A percentile compares a stretch with the other conserved stretches of the same genome.
phyloP scores from a whole-genome alignment of 1,284 basidiomycete genomes.

The Thecaphora thlaspeos region DNA sequence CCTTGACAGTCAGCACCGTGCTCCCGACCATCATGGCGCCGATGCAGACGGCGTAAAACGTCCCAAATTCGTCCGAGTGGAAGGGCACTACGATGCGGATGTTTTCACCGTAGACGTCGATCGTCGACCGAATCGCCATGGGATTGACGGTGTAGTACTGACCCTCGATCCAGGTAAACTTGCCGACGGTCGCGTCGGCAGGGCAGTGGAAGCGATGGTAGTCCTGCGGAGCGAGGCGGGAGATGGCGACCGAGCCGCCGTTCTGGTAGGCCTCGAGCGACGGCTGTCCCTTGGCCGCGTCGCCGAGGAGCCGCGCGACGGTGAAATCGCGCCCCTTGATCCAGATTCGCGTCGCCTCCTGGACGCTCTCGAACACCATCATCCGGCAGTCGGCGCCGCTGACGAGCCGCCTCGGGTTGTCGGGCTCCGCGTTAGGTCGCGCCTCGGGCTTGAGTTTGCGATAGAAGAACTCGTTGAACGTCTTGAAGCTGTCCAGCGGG shows the following conservation, averaged over 20 bases:
- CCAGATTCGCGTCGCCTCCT: constrained; percentile 84
- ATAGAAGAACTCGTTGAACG: constrained; percentile 87
- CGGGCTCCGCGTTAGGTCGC: constrained; percentile 72
- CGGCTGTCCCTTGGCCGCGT: constrained; percentile 41
- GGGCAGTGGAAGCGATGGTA: constrained; percentile 96
- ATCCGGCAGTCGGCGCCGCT: constrained; percentile 89
- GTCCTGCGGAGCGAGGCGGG: constrained; percentile 76
- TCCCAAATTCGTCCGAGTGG: constrained; percentile 49
- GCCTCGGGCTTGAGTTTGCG: constrained; percentile 82
- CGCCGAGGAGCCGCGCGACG: constrained; percentile 74
- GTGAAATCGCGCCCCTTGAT: constrained; percentile 95
- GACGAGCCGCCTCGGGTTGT: constrained; percentile 75
- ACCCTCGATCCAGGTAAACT: constrained; percentile 61
- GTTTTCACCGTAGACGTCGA: constrained; percentile 96
- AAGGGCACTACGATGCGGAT: constrained; percentile 61
- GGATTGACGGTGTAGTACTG: constrained; percentile 64
- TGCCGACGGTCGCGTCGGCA: constrained; percentile 69
- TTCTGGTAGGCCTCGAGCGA: constrained; percentile 69
- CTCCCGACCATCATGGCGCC: constrained; percentile 64
- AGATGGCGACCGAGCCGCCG: constrained; percentile 72
- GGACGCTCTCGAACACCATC: constrained; percentile 84
- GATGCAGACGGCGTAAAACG: constrained; percentile 47
- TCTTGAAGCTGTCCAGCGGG: constrained; percentile 79
- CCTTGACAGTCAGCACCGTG: constrained; percentile 78
- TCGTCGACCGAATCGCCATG: constrained; percentile 71